Evolutionary conservation across 345 rosid species (phyloP), one percentile per base, ranked within the genome.

Genomic region (Populus alba): DNA sequence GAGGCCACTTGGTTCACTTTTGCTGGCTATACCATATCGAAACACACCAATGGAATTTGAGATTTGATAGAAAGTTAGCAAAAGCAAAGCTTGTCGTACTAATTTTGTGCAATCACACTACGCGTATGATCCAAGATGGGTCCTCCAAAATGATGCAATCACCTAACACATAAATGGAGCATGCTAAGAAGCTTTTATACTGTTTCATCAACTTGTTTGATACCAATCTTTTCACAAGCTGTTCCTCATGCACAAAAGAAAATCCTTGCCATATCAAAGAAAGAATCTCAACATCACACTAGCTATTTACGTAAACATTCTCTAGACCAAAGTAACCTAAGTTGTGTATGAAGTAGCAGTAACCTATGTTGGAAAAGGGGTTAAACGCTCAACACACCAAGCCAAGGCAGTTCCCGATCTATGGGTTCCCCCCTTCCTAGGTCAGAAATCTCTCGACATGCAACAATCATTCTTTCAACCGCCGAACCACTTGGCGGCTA

Each of bases 41-140:
- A 83, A 81, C 75, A 55, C 70, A 31, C 62, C 65, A 77, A 79
- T 71, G 63, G 77, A 59, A 43, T 80, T 67, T 66, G 67, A 81
- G 77, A 72, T 82, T 74, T 39, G 25, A 33, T 65, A 35, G 23
- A 59, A 79, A 70, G 75, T 27, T 66, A 80, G 67, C 49, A 47
- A 61, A 53, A 74, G 75, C 66, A 67, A 4, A 72, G 18, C 63
- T 72, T 78, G 80, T 74, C 77, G 69, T 71, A 37, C 61, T 65
- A 61, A 66, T 49, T 63, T 55, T 84, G 81, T 71, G 86, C 79
- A 81, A 85, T 83, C 86, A 88, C 85, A 85, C 78, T 43, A 55
- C 76, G 70, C 47, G 83, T 74, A 76, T 78, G 77, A 76, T 57
- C 66, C 39, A 16, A 69, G 18, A 74, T 25, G 47, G 81, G 72